Evolutionary conservation across 2,329 filamentous ascomycete species (phyloP), one percentile per base, ranked within the genome.

Genomic region (Arthrocladium fulminans): DNA sequence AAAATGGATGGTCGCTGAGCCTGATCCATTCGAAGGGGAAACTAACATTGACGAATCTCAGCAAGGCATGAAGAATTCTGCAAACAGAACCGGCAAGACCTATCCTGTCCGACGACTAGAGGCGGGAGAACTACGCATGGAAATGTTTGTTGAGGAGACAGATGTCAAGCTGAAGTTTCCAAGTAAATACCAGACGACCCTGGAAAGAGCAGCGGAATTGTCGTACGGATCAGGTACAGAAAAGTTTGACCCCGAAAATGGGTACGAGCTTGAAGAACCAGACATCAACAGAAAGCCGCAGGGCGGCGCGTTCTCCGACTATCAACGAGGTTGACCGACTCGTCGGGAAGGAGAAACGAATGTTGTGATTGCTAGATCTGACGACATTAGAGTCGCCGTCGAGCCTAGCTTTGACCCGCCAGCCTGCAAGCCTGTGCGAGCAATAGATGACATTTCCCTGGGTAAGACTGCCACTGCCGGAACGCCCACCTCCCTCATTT

Each of bases 111-210:
- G 83, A 54, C 72, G 74, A 25, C 74, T 86, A 15, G 75, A 81
- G 56, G 76, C 79, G 2, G 82, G 81, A 3, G 79, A 82, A 50
- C 76, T 86, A 61, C 68, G 76, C 20, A 73, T 86, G 59, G 82
- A 86, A 61, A 72, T 81, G 49, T 86, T 81, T 81, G 74, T 85
- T 48, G 83, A 86, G 64, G 80, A 84, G 60, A 75, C 75, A 49
- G 72, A 68, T 53, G 70, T 71, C 47, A 80, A 80, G 60, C 70
- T 71, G 49, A 58, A 60, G 19, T 51, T 48, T 20, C 25, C 55
- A 9, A 32, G 32, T n/a, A 45, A 27, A 15, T 24, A 48, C 24
- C 38, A 44, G 25, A 47, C 41, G 15, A 47, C 51, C 9, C 37
- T 44, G 22, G 34, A 43, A 27, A 45, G 49, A 37, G 43, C 51